Evolutionary conservation across 352 stramenopile genomes (phyloP).

Genomic region (Phytophthora foliorum): DNA sequence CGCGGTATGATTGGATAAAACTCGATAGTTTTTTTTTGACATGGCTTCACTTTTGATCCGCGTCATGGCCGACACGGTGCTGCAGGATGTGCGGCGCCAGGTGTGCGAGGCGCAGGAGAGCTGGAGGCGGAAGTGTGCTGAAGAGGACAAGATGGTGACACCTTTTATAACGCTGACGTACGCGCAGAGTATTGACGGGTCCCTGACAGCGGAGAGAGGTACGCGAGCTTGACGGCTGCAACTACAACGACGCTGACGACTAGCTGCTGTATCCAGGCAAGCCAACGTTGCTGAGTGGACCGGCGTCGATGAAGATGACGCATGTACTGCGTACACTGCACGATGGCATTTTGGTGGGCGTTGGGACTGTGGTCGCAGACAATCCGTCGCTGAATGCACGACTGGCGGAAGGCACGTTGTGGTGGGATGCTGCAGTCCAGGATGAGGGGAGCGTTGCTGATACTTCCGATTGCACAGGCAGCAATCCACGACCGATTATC

Average conservation of each 20-base stretch:
- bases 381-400: constrained; percentile 90
- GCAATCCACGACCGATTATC: constrained; percentile 78
- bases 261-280: constrained; percentile 43
- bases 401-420: constrained; percentile 55
- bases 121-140: constrained; percentile 21
- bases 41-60: background rate
- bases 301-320: constrained; percentile 88
- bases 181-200: constrained; percentile 92
- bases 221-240: background rate
- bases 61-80: constrained; percentile 25
- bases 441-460: background rate
- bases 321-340: constrained; percentile 88
- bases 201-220: constrained; percentile 75
- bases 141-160: background rate
- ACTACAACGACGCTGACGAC: constrained; percentile 1
- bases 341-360: constrained; percentile 88
- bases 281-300: constrained; percentile 76
- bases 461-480: constrained; percentile 38
- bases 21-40: background rate
- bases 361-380: constrained; percentile 87
- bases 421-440: background rate
- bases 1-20: constrained; percentile 23
- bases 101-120: constrained; percentile 39
- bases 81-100: constrained; percentile 36
- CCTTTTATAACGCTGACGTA: constrained; percentile 89